Evolutionary conservation across 345 rosid genomes (phyloP).

Genomic region (Gossypium stocksii): DNA sequence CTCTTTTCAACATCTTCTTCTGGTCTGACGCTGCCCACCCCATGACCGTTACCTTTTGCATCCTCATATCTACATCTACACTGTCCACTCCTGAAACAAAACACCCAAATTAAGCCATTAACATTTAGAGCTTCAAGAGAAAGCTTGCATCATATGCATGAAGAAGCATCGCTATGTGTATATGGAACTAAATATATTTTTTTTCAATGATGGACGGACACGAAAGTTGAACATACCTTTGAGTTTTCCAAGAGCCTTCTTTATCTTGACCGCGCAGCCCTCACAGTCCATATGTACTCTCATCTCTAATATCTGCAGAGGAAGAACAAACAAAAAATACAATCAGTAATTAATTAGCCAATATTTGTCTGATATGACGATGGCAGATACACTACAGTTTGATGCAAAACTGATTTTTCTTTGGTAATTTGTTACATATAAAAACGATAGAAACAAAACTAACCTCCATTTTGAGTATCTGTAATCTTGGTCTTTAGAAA

Average conservation of each 20-base stretch:
- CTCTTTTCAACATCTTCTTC: constrained; percentile 55
- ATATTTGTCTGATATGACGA: neutral
- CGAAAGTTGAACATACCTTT: constrained; percentile 36
- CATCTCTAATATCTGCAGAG: constrained; percentile 57
- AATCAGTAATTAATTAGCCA: neutral
- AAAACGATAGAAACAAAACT: constrained; percentile 8
- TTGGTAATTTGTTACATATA: neutral
- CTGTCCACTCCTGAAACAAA: constrained; percentile 52
- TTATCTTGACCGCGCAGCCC: constrained; percentile 62
- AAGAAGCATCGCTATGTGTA: neutral
- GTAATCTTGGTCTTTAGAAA: neutral
- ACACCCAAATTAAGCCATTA: neutral
- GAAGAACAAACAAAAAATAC: neutral
- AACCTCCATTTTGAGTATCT: constrained; percentile 23
- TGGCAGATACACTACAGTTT: neutral
- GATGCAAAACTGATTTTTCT: neutral
- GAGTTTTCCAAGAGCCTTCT: constrained; percentile 52
- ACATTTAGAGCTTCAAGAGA: neutral
- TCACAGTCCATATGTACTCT: constrained; percentile 67
- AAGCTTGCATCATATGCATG: neutral
- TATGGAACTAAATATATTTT: no score
- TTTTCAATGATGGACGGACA: neutral
- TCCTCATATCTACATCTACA: constrained; percentile 49
- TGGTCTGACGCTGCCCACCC: constrained; percentile 52
- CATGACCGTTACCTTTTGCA: constrained; percentile 73